Conservation (phyloP, 495 filamentous ascomycete species). For the Choiromyces venosus region DNA sequence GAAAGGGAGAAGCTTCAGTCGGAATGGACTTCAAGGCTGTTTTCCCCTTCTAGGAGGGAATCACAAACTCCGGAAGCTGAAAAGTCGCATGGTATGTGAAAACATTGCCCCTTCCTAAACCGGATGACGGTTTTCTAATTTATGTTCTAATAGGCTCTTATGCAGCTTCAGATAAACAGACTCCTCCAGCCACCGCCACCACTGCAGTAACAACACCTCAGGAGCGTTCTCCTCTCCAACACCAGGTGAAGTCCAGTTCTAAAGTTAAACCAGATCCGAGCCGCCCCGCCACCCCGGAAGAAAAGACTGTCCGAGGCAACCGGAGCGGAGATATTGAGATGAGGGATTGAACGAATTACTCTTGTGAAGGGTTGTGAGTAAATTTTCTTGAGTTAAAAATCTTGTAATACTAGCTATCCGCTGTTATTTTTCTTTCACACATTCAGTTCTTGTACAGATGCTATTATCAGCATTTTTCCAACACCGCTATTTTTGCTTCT, state of each 20-base stretch:
- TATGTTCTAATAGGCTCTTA: slow-evolving; percentile 8
- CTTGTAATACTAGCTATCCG: slow-evolving; percentile 4
- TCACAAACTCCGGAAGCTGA: slow-evolving; percentile 14
- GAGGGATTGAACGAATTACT: slow-evolving; percentile 20
- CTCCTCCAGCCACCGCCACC: slow-evolving; percentile 27
- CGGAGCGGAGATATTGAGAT: slow-evolving; percentile 22
- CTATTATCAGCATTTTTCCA: neutral
- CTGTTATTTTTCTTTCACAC: neutral
- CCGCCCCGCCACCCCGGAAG: slow-evolving; percentile 6
- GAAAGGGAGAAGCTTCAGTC: slow-evolving; percentile 32
- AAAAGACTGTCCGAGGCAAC: slow-evolving; percentile 8
- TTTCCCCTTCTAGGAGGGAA: slow-evolving; percentile 10
- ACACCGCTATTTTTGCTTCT: neutral
- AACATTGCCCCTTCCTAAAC: neutral
- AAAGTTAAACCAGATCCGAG: slow-evolving; percentile 19
- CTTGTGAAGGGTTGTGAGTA: neutral
- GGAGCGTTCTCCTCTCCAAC: slow-evolving; percentile 15
- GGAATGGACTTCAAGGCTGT: slow-evolving; percentile 31
- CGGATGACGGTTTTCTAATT: neutral
- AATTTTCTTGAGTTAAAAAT: neutral
- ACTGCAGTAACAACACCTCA: slow-evolving; percentile 31
- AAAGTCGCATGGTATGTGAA: slow-evolving; percentile 8
- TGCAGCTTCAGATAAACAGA: slow-evolving; percentile 26
- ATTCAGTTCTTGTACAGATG: neutral
- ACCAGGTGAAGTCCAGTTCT: slow-evolving; percentile 17